Evolutionary conservation across 1,139 yeast genomes (phyloP), one percentile per base, ranked within the genome.

Genomic region (Blastobotrys buckinghamii): DNA sequence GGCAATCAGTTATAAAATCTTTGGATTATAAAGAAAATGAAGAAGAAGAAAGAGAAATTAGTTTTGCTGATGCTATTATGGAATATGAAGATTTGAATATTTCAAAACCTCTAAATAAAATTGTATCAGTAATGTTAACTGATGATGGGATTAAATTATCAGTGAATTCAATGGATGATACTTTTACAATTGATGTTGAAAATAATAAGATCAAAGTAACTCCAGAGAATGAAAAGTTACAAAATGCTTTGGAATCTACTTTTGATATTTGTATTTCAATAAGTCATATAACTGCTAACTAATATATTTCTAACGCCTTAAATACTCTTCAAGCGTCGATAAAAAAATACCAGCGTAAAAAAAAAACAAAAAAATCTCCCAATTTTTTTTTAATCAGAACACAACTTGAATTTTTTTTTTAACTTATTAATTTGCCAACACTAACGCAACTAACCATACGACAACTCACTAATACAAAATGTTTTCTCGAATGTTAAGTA

Each of bases 401-500:
- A n/a, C n/a, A n/a, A n/a, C n/a, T n/a, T n/a, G n/a, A n/a, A n/a
- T 35, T 22, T 22, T 22, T 22, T 22, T 7, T 22, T 22, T 7
- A 5, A 22, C 7, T 22, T 22, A 5, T 22, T 22, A n/a, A n/a
- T 22, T 22, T 22, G 24, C 24, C 24, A 22, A 22, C 24, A 22
- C n/a, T 22, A 4, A 22, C 24, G 7, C 7, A 22, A 22, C 24
- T 5, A 4, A 5, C 7, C 24, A 22, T 7, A 22, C 24, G 7
- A 22, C n/a, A n/a, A n/a, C n/a, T n/a, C n/a, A n/a, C 24, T 22
- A 22, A 22, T 22, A 4, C 24, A 7, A 22, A 58, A 55, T 59
- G 41, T 59, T 59, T 46, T 52, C 58, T 29, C 57, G 55, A 49
- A 59, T 59, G 59, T 51, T 59, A 36, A 57, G 59, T 29, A 55